Conservation (phyloP, 345 rosid genomes). For the Durio zibethinus region DNA sequence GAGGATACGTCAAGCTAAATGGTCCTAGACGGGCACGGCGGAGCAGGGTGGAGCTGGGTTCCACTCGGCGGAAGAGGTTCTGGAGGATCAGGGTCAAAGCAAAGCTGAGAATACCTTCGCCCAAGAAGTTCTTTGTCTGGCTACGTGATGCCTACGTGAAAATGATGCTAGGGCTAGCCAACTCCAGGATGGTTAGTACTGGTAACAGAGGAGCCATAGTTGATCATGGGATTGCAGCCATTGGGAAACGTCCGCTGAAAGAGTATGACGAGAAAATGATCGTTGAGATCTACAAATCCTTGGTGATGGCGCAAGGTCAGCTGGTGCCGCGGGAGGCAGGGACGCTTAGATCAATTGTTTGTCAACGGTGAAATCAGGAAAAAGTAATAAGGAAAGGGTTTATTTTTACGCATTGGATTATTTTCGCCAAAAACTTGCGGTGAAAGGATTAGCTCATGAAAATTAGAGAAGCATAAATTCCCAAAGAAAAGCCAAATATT, state of each 20-base stretch:
- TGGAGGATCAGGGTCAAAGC: slow-evolving; percentile 50
- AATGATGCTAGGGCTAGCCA: slow-evolving; percentile 52
- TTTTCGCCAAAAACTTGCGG: not conserved
- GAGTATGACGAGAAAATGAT: slow-evolving; percentile 62
- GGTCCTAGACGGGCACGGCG: slow-evolving; percentile 21
- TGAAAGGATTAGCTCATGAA: not conserved
- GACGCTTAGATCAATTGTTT: slow-evolving; percentile 23
- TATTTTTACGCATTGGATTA: not conserved
- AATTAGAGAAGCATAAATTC: not conserved
- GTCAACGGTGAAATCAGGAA: slow-evolving; percentile 9
- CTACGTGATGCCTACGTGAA: slow-evolving; percentile 58
- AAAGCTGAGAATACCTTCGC: slow-evolving; percentile 33
- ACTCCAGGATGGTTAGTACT: slow-evolving; percentile 22
- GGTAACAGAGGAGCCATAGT: slow-evolving; percentile 28
- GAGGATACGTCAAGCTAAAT: slow-evolving; percentile 24
- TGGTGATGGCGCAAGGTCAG: slow-evolving; percentile 47
- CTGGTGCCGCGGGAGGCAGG: slow-evolving; percentile 38
- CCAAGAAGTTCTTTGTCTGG: slow-evolving; percentile 43
- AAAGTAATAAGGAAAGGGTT: not conserved
- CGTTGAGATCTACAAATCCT: slow-evolving; percentile 62
- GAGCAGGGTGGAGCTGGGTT: slow-evolving; percentile 21
- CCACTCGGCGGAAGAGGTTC: slow-evolving; percentile 12
- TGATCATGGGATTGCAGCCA: slow-evolving; percentile 4
- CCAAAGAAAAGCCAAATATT: not conserved
- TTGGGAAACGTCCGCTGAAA: slow-evolving; percentile 33